Percentiles rank a stretch among this genome's conserved stretches.
These are phyloP conservation scores for Rachicladosporium sp. DNA, from an alignment of 2,329 filamentous ascomycete species.

Conservation along the genomic window DNA sequence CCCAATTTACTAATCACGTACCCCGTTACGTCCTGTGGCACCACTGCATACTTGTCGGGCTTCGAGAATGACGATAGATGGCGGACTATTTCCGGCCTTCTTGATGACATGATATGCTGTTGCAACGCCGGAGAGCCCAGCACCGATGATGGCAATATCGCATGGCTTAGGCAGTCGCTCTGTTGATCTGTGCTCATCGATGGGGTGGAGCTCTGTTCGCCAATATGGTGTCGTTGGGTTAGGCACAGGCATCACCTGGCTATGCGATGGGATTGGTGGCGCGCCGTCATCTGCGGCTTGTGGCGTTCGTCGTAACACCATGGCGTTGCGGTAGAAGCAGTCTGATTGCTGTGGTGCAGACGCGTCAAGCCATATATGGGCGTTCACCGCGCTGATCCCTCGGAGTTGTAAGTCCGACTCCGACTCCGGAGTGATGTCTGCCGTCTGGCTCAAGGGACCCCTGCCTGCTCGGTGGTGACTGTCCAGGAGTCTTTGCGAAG, in stretches of 20 bases:
- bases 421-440: too few species aligned
- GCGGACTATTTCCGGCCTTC: background rate
- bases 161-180: slow-evolving; percentile 45
- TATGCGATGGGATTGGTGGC: too few species aligned
- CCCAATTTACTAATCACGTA: background rate
- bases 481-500: slow-evolving; percentile 1
- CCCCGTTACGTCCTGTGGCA: slow-evolving; percentile 18
- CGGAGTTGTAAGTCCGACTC: too few species aligned
- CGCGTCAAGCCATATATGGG: too few species aligned
- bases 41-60: slow-evolving; percentile 17
- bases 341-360: too few species aligned
- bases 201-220: slow-evolving; percentile 26
- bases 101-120: slow-evolving; percentile 16
- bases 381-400: too few species aligned
- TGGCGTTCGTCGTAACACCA: too few species aligned
- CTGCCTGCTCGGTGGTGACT: background rate
- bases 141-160: slow-evolving; percentile 17
- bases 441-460: too few species aligned
- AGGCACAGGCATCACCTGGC: too few species aligned
- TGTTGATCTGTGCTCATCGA: slow-evolving; percentile 52
- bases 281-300: too few species aligned
- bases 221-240: slow-evolving; percentile 26
- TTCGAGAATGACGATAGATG: slow-evolving; percentile 15
- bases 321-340: too few species aligned
- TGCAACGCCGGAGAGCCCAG: slow-evolving; percentile 15